Percentiles rank a stretch among this genome's conserved stretches.
phyloP scores from a whole-genome alignment of 345 rosid species.

The Turnera subulata region DNA sequence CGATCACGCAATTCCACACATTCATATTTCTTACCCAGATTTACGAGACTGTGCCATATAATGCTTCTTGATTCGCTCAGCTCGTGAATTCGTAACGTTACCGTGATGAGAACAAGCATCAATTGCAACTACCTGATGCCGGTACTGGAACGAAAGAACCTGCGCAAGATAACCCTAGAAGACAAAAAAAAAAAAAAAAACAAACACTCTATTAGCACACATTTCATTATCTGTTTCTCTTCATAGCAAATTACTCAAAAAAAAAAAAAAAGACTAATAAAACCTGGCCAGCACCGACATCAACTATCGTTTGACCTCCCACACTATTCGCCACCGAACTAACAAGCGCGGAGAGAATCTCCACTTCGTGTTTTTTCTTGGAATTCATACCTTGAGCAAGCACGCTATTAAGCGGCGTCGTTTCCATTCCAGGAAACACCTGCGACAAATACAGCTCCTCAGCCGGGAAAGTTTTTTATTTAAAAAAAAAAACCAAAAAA shows the following conservation, averaged over 20 bases:
- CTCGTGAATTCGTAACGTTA: slow-evolving; percentile 69
- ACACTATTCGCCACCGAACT: slow-evolving; percentile 50
- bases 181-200: neutral
- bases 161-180: slow-evolving; percentile 86
- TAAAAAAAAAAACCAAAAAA: no score
- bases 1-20: neutral
- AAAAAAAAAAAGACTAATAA: slow-evolving; percentile 7
- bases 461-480: slow-evolving; percentile 5
- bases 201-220: no score
- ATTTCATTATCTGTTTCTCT: no score
- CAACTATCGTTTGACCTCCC: slow-evolving; percentile 57
- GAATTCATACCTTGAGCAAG: slow-evolving; percentile 86
- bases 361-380: slow-evolving; percentile 95
- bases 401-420: slow-evolving; percentile 51
- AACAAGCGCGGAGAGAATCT: slow-evolving; percentile 77
- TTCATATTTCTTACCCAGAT: slow-evolving; percentile 46
- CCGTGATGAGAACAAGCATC: slow-evolving; percentile 93
- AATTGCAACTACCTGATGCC: slow-evolving; percentile 73
- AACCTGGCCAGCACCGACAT: slow-evolving; percentile 98
- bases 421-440: slow-evolving; percentile 47
- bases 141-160: slow-evolving; percentile 81
- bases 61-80: slow-evolving; percentile 77
- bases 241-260: neutral
- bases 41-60: slow-evolving; percentile 65
- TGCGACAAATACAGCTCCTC: slow-evolving; percentile 21